Percentiles rank a stretch among this genome's conserved stretches.
Evolutionary conservation across 371 early-diverging fungal species (phyloP).

Genomic region (Circinella minor): DNA sequence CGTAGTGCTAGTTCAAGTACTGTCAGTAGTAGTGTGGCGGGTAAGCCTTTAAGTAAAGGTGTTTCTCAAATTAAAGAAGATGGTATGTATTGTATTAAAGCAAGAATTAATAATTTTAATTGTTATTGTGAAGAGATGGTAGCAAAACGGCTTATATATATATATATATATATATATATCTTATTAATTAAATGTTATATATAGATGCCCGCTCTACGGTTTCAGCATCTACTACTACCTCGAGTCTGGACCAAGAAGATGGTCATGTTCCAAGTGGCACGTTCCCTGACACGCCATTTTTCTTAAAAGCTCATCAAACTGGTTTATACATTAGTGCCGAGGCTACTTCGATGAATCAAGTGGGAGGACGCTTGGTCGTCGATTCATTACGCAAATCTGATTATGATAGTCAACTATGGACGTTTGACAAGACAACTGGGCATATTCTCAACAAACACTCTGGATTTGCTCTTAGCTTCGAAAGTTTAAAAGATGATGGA

Average conservation of each 20-base stretch:
- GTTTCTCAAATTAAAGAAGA: slow-evolving; percentile 43
- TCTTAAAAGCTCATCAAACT: slow-evolving; percentile 42
- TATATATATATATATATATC: too few relatives aligned
- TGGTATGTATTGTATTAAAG: slow-evolving; percentile 24
- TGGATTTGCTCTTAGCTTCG: slow-evolving; percentile 54
- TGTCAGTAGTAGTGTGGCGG: slow-evolving; percentile 22
- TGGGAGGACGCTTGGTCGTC: slow-evolving; percentile 36
- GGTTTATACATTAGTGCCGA: slow-evolving; percentile 44
- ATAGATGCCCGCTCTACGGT: slow-evolving; percentile 42
- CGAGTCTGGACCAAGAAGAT: slow-evolving; percentile 41
- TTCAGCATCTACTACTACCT: slow-evolving; percentile 33
- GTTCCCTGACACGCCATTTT: slow-evolving; percentile 47
- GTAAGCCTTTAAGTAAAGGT: slow-evolving; percentile 19
- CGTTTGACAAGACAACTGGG: slow-evolving; percentile 40
- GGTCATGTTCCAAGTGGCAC: slow-evolving; percentile 34
- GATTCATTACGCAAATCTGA: slow-evolving; percentile 36
- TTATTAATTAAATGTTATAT: too few relatives aligned
- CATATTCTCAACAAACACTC: slow-evolving; percentile 54
- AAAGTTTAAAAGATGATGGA: slow-evolving; percentile 49
- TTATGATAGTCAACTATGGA: slow-evolving; percentile 60
- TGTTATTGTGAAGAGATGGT: too few relatives aligned
- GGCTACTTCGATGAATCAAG: slow-evolving; percentile 17
- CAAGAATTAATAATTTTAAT: too few relatives aligned
- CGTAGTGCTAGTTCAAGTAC: slow-evolving; percentile 25
- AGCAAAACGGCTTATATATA: too few relatives aligned